Conservation (phyloP, 805 yeast genomes). For the Candida insectalens region DNA sequence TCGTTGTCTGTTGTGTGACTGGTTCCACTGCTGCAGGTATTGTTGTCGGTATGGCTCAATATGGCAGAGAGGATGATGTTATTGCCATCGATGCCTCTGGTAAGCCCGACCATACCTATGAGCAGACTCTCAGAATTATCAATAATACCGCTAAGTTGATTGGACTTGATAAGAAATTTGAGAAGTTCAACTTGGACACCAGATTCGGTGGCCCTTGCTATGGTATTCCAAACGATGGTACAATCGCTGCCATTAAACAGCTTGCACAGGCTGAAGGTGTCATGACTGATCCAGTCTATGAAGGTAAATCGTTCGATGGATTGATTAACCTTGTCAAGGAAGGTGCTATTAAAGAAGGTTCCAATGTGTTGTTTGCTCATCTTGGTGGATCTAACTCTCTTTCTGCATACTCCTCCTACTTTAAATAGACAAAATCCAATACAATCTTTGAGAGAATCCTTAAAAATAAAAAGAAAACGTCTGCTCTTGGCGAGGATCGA, state of each 20-base stretch:
- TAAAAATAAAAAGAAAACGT: conserved; percentile 7
- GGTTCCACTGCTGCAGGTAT: conserved; percentile 28
- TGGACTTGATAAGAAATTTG: conserved; percentile 19
- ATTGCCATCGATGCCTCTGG: conserved; percentile 28
- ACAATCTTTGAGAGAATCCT: background rate
- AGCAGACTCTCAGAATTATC: conserved; percentile 25
- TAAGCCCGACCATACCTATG: conserved; percentile 26
- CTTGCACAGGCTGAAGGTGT: conserved; percentile 27
- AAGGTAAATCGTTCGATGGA: conserved; percentile 28
- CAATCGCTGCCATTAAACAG: conserved; percentile 27
- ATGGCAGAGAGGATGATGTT: conserved; percentile 24
- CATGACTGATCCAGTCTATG: conserved; percentile 28
- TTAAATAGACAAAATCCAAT: conserved; percentile 4
- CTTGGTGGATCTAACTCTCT: conserved; percentile 26
- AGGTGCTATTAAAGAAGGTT: conserved; percentile 18
- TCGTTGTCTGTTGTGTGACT: conserved; percentile 27
- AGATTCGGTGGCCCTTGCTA: conserved; percentile 26
- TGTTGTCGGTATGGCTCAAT: conserved; percentile 25
- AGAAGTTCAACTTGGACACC: conserved; percentile 21
- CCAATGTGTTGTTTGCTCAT: conserved; percentile 23
- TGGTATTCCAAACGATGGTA: conserved; percentile 27
- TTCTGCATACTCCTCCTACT: conserved; percentile 21
- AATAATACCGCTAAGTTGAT: conserved; percentile 23
- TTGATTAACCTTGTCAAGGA: conserved; percentile 19
- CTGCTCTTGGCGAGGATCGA: conserved; percentile 25